phyloP scores from a whole-genome alignment of 2,329 filamentous ascomycete species.

The Cercospora berteroae region DNA sequence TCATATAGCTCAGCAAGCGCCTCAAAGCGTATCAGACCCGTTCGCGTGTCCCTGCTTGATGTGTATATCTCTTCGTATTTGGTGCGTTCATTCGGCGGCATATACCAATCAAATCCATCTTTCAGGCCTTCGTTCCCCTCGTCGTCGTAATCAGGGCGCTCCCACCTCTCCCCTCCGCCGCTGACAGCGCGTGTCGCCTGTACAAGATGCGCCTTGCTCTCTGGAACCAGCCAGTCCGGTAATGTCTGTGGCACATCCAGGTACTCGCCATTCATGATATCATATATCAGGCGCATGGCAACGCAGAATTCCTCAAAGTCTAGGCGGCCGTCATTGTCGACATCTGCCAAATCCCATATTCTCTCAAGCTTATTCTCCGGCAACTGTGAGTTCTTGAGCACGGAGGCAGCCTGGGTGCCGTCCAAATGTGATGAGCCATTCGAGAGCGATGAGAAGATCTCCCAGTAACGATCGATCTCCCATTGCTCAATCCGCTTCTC shows the following conservation, averaged over 20 bases:
- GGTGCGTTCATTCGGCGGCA: constrained; percentile 82
- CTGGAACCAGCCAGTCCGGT: constrained; percentile 95
- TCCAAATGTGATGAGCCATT: constrained; percentile 64
- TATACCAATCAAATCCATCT: constrained; percentile 99
- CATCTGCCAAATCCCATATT: constrained; percentile 95
- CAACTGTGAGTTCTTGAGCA: constrained; percentile 71
- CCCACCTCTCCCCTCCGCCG: constrained; percentile 77
- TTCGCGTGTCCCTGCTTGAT: constrained; percentile 78
- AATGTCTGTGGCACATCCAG: constrained; percentile 79
- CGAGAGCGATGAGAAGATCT: constrained; percentile 70
- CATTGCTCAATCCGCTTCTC: constrained; percentile 64
- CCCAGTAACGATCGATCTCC: constrained; percentile 77
- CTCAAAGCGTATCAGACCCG: constrained; percentile 70
- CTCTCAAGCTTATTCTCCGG: constrained; percentile 84
- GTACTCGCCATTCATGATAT: constrained; percentile 93
- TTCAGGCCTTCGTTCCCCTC: constrained; percentile 80
- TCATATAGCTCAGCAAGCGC: constrained; percentile 82
- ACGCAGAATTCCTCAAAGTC: constrained; percentile 99
- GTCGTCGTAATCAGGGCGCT: constrained; percentile 73
- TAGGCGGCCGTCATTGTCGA: constrained; percentile 94
- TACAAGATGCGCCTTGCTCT: constrained; percentile 88
- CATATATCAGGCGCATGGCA: constrained; percentile 96
- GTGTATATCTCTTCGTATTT: constrained; percentile 99
- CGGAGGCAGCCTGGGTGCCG: constrained; percentile 66
- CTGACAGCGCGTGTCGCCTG: constrained; percentile 78